Percentiles rank a stretch among this genome's conserved stretches.
These are phyloP conservation scores for Physcomitrium patens DNA, from an alignment of 225 moss, liverwort and hornwort species.

Conservation along the genomic window DNA sequence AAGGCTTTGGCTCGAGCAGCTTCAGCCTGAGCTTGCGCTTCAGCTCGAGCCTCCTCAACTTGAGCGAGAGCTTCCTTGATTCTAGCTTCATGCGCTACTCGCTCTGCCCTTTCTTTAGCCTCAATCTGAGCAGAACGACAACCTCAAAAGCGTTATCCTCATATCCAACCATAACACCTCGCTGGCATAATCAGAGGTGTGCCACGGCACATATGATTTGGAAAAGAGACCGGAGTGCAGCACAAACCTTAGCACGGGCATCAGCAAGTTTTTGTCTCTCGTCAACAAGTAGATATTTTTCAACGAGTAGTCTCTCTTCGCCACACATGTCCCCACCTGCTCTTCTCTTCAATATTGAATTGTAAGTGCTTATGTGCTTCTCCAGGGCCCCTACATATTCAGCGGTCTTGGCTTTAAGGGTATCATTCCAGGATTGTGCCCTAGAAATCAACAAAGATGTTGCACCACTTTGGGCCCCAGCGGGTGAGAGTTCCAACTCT, in stretches of 20 bases:
- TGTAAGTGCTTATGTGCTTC: slow-evolving; percentile 80
- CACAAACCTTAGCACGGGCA: slow-evolving; percentile 74
- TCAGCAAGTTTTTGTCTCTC: slow-evolving; percentile 88
- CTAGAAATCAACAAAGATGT: slow-evolving; percentile 62
- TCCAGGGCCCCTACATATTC: slow-evolving; percentile 72
- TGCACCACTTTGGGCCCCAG: slow-evolving; percentile 60
- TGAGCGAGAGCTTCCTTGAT: slow-evolving; percentile 84
- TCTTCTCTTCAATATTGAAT: slow-evolving; percentile 68
- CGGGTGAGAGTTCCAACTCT: slow-evolving; percentile 66
- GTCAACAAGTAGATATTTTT: slow-evolving; percentile 88
- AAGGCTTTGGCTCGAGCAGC: slow-evolving; percentile 50
- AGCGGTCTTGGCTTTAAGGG: slow-evolving; percentile 64
- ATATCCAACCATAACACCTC: not conserved
- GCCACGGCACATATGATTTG: not conserved
- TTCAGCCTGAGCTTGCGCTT: slow-evolving; percentile 75
- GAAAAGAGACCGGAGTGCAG: not conserved
- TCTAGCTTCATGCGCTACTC: slow-evolving; percentile 83
- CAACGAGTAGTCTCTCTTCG: slow-evolving; percentile 90
- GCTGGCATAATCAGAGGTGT: not conserved
- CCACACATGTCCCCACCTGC: slow-evolving; percentile 87
- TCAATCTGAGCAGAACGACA: slow-evolving; percentile 63
- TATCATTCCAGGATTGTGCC: slow-evolving; percentile 82
- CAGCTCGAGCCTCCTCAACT: slow-evolving; percentile 87
- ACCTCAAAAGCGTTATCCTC: slow-evolving; percentile 23
- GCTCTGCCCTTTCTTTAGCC: slow-evolving; percentile 92